phyloP scores from a whole-genome alignment of 2,329 filamentous ascomycete genomes.

The Penicillium sp. region DNA sequence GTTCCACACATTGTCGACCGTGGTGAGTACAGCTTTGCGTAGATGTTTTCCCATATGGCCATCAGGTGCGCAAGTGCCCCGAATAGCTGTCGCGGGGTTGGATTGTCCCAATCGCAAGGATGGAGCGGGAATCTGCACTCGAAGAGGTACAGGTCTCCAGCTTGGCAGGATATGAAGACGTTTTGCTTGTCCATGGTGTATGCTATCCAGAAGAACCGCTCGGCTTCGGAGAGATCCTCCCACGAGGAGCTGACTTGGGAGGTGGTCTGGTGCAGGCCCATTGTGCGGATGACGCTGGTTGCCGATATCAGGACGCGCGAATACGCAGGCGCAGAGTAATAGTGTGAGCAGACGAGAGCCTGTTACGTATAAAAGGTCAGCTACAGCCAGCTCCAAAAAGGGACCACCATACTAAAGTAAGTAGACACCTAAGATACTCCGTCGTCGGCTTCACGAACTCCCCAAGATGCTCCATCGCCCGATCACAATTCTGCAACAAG shows the following conservation, averaged over 20 bases:
- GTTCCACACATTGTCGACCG: neutral
- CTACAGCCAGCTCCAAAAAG: no score
- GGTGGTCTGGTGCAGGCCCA: slow-evolving; percentile 1
- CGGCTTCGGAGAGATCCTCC: neutral
- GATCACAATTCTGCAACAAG: neutral
- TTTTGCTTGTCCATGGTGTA: slow-evolving; percentile 2
- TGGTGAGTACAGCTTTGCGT: neutral
- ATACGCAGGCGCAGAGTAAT: neutral
- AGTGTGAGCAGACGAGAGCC: neutral
- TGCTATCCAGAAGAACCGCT: neutral
- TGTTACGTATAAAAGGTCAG: neutral
- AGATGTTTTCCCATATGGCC: slow-evolving; percentile 12
- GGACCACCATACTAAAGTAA: neutral
- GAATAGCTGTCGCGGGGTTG: neutral
- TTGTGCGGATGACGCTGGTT: neutral
- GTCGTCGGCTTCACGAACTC: neutral
- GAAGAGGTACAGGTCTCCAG: slow-evolving; percentile 4
- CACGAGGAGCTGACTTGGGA: neutral
- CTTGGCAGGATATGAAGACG: neutral
- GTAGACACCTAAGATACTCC: neutral
- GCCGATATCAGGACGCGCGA: neutral
- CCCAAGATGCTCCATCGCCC: neutral
- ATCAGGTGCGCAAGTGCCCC: neutral
- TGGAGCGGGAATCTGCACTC: neutral
- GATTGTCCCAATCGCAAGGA: neutral